Percentiles rank a stretch among this genome's conserved stretches.
phyloP scores from a whole-genome alignment of 257 asterid genomes.

The Primulina eburnea region DNA sequence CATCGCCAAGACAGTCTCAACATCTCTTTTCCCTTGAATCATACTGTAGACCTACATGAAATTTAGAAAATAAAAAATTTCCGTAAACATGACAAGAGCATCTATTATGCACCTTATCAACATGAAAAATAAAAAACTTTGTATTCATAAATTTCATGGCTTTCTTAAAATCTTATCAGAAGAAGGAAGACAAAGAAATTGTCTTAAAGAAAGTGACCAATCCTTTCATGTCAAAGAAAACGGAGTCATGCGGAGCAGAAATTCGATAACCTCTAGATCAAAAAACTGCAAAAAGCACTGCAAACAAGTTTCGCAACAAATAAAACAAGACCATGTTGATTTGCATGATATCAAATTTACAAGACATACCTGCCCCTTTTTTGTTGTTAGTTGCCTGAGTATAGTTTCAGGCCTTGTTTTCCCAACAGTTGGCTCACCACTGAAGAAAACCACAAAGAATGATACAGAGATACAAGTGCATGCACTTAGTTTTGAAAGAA shows the following conservation, averaged over 20 bases:
- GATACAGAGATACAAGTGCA: conserved; percentile 6
- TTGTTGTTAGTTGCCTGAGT: conserved; percentile 94
- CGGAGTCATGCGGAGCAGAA: background rate
- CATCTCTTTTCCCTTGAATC: conserved; percentile 98
- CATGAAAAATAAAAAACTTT: background rate
- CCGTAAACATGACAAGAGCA: conserved; percentile 21
- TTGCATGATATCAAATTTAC: conserved; percentile 8
- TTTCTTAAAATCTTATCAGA: too few species aligned
- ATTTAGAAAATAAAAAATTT: conserved; percentile 8
- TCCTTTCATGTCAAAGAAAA: background rate
- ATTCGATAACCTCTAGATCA: conserved; percentile 1
- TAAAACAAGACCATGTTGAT: conserved; percentile 9
- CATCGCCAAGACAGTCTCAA: conserved; percentile 87
- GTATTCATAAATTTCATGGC: background rate
- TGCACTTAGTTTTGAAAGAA: conserved; percentile 10
- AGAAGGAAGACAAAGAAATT: background rate
- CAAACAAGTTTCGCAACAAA: conserved; percentile 4
- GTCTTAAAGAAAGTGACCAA: background rate
- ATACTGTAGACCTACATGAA: conserved; percentile 80
- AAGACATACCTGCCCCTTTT: conserved; percentile 84
- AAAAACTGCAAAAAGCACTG: conserved; percentile 3
- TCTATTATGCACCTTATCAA: background rate
- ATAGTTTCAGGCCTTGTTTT: conserved; percentile 94
- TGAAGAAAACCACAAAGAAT: conserved; percentile 31
- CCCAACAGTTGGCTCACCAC: conserved; percentile 92